Evolutionary conservation across 768 basidiomycete species (phyloP).

Genomic region (Pisolithus albus): DNA sequence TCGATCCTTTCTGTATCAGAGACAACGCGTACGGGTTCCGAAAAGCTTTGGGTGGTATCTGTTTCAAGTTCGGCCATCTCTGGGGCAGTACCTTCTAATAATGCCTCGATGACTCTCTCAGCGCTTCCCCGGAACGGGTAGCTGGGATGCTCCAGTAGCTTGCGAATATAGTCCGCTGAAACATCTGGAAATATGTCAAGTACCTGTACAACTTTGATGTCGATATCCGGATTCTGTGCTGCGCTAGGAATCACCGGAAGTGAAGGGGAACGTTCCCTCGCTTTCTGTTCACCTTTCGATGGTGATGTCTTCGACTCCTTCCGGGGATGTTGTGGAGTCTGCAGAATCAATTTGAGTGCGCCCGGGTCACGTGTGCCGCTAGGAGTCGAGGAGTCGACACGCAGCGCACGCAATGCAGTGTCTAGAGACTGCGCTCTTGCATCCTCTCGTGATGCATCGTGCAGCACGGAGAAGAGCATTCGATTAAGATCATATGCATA

Average conservation of each 20-base stretch:
- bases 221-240: slow-evolving; percentile 38
- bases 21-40: neutral
- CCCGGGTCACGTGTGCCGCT: slow-evolving; percentile 38
- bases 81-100: slow-evolving; percentile 72
- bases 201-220: slow-evolving; percentile 59
- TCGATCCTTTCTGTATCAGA: slow-evolving; percentile 27
- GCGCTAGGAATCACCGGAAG: slow-evolving; percentile 1
- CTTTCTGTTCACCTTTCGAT: slow-evolving; percentile 40
- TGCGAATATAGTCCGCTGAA: slow-evolving; percentile 48
- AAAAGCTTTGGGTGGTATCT: neutral
- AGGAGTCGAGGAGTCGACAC: slow-evolving; percentile 12
- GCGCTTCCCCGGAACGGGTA: slow-evolving; percentile 46
- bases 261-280: slow-evolving; percentile 2
- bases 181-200: slow-evolving; percentile 71
- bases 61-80: slow-evolving; percentile 23
- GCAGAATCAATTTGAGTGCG: slow-evolving; percentile 55
- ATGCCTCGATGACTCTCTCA: slow-evolving; percentile 59
- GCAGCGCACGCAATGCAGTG: slow-evolving; percentile 39
- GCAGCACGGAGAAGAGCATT: slow-evolving; percentile 41
- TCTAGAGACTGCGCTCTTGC: slow-evolving; percentile 53
- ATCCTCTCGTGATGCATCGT: slow-evolving; percentile 45
- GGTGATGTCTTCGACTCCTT: slow-evolving; percentile 14
- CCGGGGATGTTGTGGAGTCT: slow-evolving; percentile 34
- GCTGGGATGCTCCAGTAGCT: slow-evolving; percentile 43
- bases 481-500: slow-evolving; percentile 53